Base-by-base conservation (phyloP, 2,329 filamentous ascomycete genomes). In the Phyllosticta capitalensis region DNA sequence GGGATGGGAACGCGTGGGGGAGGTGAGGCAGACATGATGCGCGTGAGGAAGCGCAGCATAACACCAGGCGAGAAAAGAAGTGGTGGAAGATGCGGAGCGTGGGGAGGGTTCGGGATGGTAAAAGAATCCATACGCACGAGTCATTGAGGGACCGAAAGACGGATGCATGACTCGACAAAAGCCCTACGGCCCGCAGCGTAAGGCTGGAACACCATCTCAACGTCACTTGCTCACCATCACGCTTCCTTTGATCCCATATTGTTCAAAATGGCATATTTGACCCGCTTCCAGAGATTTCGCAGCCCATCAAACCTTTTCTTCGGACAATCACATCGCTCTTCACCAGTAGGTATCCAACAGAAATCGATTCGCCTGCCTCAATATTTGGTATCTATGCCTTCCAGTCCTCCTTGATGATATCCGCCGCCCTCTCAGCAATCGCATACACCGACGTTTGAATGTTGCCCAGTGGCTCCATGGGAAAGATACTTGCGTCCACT, bases 1-100 rank as follows among this genome's bases (percentile, higher is more conserved):
- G 92, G 92, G 65, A 96, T 95, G 56, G 90, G 87, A 45, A 96
- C 89, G 70, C 80, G 84, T 70, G 87, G 64, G 12, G 69, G 67
- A 22, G 58, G 12, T 10, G 58, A 51, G n/a, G 9, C 12, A 10
- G 54, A 48, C 58, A 60, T 60, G 50, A 54, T 56, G 58, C 54
- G 49, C 45, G 50, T 30, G 54, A 60, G 55, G 49, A 49, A 56
- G 54, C 58, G 54, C 49, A 60, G 54, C 58, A 60, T 60, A 55
- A 55, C n/a, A 20, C 24, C 45, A 21, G 6, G 9, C 20, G 5
- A 28, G 17, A 28, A 33, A 21, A 49, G 48, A 28, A 17, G 22
- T 12, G 17, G 26, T 7, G 22, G 58, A 20, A 17, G 12, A 26
- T 12, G 54, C 21, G 30, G 20, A 12, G 33, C 17, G 38, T 7